A percentile compares a stretch with the other conserved stretches of the same genome.
Conservation (phyloP, 2,329 filamentous ascomycete genomes). For the Alternaria novae-zelandiae region DNA sequence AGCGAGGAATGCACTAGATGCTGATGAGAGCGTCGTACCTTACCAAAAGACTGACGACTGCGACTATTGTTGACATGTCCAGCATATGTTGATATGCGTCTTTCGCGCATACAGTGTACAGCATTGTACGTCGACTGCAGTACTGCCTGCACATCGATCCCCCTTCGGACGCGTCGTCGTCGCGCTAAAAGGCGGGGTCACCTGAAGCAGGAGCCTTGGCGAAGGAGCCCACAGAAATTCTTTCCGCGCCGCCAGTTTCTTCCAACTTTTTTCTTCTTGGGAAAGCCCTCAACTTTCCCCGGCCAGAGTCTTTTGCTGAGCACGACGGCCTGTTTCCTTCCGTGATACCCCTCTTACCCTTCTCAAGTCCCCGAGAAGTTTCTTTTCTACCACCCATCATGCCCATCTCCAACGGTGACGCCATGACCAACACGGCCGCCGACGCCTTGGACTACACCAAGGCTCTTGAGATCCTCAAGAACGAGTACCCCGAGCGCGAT, state of each 20-base stretch:
- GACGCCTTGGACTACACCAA: conserved; percentile 74
- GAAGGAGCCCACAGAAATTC: conserved; percentile 30
- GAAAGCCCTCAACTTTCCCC: conserved; percentile 62
- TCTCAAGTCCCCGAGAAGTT: conserved; percentile 42
- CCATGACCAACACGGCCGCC: conserved; percentile 57
- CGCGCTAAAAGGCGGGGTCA: conserved; percentile 28
- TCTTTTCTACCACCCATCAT: conserved; percentile 59
- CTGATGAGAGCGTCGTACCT: background rate
- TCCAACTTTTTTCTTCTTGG: conserved; percentile 51
- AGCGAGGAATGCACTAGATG: background rate
- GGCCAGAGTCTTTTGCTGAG: conserved; percentile 52
- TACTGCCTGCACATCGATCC: background rate
- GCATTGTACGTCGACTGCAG: background rate
- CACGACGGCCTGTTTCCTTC: conserved; percentile 45
- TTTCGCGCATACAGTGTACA: background rate
- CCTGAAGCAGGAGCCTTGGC: conserved; percentile 15
- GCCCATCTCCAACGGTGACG: conserved; percentile 73
- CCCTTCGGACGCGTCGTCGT: conserved; percentile 11
- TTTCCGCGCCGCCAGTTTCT: conserved; percentile 23
- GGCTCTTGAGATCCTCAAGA: conserved; percentile 79
- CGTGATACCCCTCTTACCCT: conserved; percentile 22
- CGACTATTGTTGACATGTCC: background rate
- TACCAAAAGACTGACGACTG: background rate
- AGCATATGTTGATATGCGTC: background rate
- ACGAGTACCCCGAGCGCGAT: conserved; percentile 79